Conservation (phyloP, 2,329 filamentous ascomycete species). For the Orbilia ellipsospora region DNA sequence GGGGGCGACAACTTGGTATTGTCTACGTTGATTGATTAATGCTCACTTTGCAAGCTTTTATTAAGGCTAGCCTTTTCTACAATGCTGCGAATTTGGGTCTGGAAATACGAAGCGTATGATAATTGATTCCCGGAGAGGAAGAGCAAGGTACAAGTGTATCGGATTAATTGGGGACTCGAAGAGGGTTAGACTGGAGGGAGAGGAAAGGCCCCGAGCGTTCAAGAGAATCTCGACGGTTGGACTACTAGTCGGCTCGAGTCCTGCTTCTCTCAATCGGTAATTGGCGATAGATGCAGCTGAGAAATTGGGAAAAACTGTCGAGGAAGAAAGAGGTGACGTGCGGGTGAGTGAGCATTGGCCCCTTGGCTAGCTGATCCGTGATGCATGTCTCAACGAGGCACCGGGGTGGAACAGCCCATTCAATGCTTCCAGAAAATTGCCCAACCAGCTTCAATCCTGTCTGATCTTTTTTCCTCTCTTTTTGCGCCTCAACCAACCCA, state of each 20-base stretch:
- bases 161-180: too few species aligned
- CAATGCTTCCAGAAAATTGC: slow-evolving; percentile 15
- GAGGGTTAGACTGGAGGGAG: too few species aligned
- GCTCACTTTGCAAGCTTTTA: too few species aligned
- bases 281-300: slow-evolving; percentile 10
- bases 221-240: not conserved
- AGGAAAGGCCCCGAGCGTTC: not conserved
- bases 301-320: not conserved
- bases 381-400: slow-evolving; percentile 39
- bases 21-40: too few species aligned
- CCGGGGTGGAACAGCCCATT: not conserved
- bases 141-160: too few species aligned
- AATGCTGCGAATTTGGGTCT: too few species aligned
- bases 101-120: too few species aligned
- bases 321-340: slow-evolving; percentile 5
- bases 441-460: slow-evolving; percentile 2
- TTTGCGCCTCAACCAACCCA: not conserved
- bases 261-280: not conserved
- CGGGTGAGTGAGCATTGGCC: not conserved
- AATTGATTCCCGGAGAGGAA: too few species aligned
- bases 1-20: too few species aligned
- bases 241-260: too few species aligned
- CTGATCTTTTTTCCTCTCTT: not conserved
- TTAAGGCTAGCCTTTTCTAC: too few species aligned
- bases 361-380: slow-evolving; percentile 10